Percentiles rank a stretch among this genome's conserved stretches.
Conservation (phyloP, 768 basidiomycete genomes). For the Mycena albidolilacea region DNA sequence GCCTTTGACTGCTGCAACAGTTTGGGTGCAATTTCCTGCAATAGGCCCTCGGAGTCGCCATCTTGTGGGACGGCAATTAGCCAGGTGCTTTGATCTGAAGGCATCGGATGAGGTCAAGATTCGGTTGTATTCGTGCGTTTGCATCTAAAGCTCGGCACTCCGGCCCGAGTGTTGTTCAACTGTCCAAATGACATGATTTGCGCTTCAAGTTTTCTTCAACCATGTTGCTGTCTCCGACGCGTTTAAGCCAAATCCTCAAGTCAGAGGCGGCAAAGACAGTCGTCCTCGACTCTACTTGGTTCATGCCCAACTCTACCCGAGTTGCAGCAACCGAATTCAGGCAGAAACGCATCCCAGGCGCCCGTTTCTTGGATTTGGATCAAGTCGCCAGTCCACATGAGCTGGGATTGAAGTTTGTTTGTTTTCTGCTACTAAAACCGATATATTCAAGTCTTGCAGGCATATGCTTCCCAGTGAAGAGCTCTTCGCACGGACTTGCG, state of each 20-base stretch:
- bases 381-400: constrained; percentile 80
- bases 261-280: constrained; percentile 53
- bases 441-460: constrained; percentile 1
- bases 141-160: neutral
- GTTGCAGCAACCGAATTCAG: constrained; percentile 79
- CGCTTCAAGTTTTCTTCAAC: neutral
- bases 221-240: constrained; percentile 66
- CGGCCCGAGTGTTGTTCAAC: neutral
- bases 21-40: constrained; percentile 76
- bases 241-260: constrained; percentile 54
- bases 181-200: neutral
- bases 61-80: constrained; percentile 89
- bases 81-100: constrained; percentile 97
- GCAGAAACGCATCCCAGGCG: constrained; percentile 75
- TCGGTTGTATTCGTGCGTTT: constrained; percentile 43
- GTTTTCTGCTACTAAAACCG: neutral
- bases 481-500: constrained; percentile 84
- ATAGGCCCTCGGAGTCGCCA: constrained; percentile 85
- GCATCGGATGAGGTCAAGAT: constrained; percentile 67
- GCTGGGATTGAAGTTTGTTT: constrained; percentile 73
- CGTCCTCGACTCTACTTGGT: constrained; percentile 89
- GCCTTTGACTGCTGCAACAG: constrained; percentile 72
- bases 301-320: constrained; percentile 91
- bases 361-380: constrained; percentile 87
- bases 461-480: constrained; percentile 92